Percentiles rank a stretch among this genome's conserved stretches.
Conservation (phyloP, 176 grass and related monocot genomes). For the Triticum dicoccoides region DNA sequence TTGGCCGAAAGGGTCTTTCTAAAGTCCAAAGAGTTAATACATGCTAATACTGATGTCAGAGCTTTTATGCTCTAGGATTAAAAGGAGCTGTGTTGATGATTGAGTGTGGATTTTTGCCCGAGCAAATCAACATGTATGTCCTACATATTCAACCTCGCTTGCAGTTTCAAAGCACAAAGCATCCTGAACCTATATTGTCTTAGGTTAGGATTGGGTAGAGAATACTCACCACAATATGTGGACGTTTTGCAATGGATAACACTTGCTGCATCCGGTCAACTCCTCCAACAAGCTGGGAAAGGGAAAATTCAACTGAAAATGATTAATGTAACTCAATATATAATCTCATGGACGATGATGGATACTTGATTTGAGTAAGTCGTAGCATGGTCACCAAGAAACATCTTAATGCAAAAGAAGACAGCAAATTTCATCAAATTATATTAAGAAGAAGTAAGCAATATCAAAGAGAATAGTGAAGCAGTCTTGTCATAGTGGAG, state of each 20-base stretch:
- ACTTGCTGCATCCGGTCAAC: conserved; percentile 78
- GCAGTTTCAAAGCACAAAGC: not conserved
- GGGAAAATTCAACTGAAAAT: not conserved
- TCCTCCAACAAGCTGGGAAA: conserved; percentile 81
- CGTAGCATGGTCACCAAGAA: not conserved
- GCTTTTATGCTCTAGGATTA: not conserved
- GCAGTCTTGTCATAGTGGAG: not conserved
- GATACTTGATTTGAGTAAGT: not conserved
- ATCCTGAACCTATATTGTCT: not conserved
- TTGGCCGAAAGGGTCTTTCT: not conserved
- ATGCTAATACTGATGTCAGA: not conserved
- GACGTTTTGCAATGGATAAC: conserved; percentile 66
- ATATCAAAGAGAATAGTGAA: not conserved
- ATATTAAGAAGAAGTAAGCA: not conserved
- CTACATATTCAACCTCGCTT: not conserved
- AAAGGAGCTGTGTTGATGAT: not conserved
- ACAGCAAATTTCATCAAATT: not conserved
- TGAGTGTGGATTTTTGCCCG: not conserved
- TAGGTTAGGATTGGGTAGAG: not conserved
- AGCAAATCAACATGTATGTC: not conserved
- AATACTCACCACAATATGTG: conserved; percentile 74
- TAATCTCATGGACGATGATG: not conserved
- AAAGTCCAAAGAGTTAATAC: not conserved
- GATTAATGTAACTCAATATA: not conserved
- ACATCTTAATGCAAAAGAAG: not conserved